These are phyloP conservation scores for Lichenothelia convexa DNA, from an alignment of 495 filamentous ascomycete species.

Conservation along the genomic window DNA sequence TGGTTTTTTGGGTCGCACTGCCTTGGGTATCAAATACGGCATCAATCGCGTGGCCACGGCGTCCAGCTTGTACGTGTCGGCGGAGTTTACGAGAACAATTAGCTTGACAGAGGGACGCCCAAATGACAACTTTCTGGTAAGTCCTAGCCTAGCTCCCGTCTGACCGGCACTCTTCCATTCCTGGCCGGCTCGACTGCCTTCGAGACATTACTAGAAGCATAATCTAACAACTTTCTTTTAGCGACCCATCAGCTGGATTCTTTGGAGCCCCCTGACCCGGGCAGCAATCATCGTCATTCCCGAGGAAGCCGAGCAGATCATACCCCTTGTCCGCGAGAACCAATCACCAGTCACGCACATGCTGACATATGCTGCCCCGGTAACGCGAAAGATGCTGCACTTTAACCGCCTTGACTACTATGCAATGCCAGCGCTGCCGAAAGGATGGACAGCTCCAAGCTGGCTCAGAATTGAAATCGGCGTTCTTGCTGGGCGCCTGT, in stretches of 20 bases:
- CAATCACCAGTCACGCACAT: conserved; percentile 19
- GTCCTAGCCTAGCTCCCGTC: conserved; percentile 2
- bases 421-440: conserved; percentile 26
- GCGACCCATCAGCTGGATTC: conserved; percentile 33
- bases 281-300: conserved; percentile 33
- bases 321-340: conserved; percentile 21
- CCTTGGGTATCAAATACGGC: conserved; percentile 21
- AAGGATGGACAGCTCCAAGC: conserved; percentile 17
- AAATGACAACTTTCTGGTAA: conserved; percentile 25
- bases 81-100: conserved; percentile 25
- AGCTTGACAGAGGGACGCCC: conserved; percentile 5
- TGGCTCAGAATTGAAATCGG: conserved; percentile 35
- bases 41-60: conserved; percentile 10
- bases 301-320: conserved; percentile 33
- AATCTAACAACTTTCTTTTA: conserved; percentile 9
- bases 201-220: neutral
- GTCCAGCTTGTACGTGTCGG: conserved; percentile 21
- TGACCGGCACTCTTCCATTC: conserved; percentile 9
- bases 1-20: conserved; percentile 16
- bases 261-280: conserved; percentile 19
- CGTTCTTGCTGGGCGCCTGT: conserved; percentile 36
- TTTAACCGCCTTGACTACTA: conserved; percentile 33
- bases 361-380: conserved; percentile 32
- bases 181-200: neutral
- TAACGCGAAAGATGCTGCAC: conserved; percentile 32